These are phyloP conservation scores for Sedum album DNA, from an alignment of 164 flowering plant species.

Conservation along the genomic window DNA sequence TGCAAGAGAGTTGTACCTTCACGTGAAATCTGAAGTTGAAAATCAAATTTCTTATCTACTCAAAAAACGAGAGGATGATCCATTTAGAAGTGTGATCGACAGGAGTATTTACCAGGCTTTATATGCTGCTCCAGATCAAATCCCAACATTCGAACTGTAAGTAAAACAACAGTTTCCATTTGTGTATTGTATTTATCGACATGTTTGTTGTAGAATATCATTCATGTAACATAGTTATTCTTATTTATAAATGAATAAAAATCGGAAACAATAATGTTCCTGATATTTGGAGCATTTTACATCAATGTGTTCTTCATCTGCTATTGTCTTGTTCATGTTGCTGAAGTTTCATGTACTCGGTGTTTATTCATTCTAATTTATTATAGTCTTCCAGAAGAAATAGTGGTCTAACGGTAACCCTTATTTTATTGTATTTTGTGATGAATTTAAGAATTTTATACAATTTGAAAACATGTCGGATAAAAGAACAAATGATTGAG, in stretches of 20 bases:
- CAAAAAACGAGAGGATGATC: slow-evolving; percentile 76
- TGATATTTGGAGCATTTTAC: no score
- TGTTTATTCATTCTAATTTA: no score
- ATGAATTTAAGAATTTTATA: no score
- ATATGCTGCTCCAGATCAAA: slow-evolving; percentile 9
- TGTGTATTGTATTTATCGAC: slow-evolving; percentile 2
- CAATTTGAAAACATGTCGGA: no score
- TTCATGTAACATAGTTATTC: not conserved
- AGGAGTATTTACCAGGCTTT: slow-evolving; percentile 34
- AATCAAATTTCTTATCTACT: slow-evolving; percentile 37
- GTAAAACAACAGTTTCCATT: not conserved
- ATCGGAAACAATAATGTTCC: not conserved
- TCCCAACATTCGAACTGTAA: slow-evolving; percentile 13
- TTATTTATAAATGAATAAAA: no score
- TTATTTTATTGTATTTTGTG: no score
- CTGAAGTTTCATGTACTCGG: no score
- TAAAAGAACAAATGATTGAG: no score
- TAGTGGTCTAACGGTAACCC: no score
- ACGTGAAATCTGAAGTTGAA: slow-evolving; percentile 61
- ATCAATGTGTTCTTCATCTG: no score
- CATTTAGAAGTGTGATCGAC: slow-evolving; percentile 49
- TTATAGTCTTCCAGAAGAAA: no score
- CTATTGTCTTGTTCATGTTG: no score
- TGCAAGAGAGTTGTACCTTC: slow-evolving; percentile 54
- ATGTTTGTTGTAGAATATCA: slow-evolving; percentile 1